Percentiles rank a stretch among this genome's conserved stretches.
These are phyloP conservation scores for Colletotrichum abscissum DNA, from an alignment of 2,329 filamentous ascomycete genomes.

Conservation along the genomic window DNA sequence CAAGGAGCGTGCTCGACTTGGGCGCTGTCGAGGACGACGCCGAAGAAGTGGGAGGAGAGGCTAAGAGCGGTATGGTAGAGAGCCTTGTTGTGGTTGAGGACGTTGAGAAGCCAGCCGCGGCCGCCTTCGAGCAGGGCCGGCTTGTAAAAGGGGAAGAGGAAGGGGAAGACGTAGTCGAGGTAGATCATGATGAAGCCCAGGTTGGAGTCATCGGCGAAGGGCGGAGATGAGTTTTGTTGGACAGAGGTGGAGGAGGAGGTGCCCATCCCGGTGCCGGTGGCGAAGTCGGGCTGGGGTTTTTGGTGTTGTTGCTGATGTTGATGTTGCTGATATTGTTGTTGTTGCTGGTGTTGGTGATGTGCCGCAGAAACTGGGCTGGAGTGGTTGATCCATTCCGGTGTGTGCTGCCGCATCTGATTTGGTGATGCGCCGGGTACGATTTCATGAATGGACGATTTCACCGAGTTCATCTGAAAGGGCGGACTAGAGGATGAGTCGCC, in stretches of 20 bases:
- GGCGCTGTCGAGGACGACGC: constrained; percentile 52
- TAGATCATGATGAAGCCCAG: constrained; percentile 66
- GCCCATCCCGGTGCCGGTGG: neutral
- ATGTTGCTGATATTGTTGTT: neutral
- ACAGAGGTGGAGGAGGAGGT: neutral
- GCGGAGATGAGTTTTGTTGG: neutral
- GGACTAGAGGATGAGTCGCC: constrained; percentile 23
- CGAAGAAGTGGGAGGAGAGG: constrained; percentile 68
- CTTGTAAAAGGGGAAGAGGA: constrained; percentile 72
- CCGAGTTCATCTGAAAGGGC: constrained; percentile 30
- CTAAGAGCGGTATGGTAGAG: constrained; percentile 68
- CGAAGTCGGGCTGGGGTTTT: neutral
- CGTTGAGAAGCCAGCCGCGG: constrained; percentile 68
- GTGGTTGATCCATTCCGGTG: constrained; percentile 20
- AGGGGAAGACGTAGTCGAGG: constrained; percentile 71
- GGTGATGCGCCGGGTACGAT: constrained; percentile 23
- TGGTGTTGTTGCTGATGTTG: neutral
- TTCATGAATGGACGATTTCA: constrained; percentile 34
- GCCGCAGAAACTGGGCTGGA: constrained; percentile 7
- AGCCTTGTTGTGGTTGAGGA: constrained; percentile 66
- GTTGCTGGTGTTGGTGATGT: neutral
- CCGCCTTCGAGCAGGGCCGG: constrained; percentile 67
- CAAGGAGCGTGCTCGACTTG: constrained; percentile 36
- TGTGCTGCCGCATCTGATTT: constrained; percentile 17
- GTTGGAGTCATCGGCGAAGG: constrained; percentile 32